Evolutionary conservation across 2,329 filamentous ascomycete species (phyloP).

Genomic region (Fusarium solani-melongenae): DNA sequence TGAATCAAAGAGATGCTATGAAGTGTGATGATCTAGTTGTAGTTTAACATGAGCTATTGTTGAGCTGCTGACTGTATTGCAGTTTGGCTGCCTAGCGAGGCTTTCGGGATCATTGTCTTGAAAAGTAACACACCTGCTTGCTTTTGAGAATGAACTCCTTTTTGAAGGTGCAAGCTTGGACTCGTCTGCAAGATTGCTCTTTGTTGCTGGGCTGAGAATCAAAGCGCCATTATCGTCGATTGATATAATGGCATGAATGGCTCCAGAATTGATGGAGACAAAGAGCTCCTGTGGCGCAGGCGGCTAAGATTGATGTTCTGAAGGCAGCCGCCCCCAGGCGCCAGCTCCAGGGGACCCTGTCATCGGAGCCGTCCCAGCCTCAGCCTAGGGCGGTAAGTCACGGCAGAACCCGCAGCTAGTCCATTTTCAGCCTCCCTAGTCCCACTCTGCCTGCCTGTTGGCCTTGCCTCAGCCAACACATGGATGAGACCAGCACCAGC

Average conservation of each 20-base stretch:
- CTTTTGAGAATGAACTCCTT: neutral
- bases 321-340: slow-evolving; percentile 2
- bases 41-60: neutral
- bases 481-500: slow-evolving; percentile 35
- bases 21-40: neutral
- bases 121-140: neutral
- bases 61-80: neutral
- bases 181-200: neutral
- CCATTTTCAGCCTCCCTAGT: slow-evolving; percentile 18
- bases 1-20: neutral
- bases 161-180: neutral
- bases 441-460: slow-evolving; percentile 30
- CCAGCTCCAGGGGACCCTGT: slow-evolving; percentile 8
- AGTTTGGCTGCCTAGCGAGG: neutral
- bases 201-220: neutral
- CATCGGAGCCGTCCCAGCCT: slow-evolving; percentile 18
- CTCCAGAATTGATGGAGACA: neutral
- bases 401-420: slow-evolving; percentile 39
- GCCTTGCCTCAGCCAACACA: slow-evolving; percentile 42
- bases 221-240: neutral
- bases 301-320: neutral
- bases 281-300: slow-evolving; percentile 5
- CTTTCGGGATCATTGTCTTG: neutral
- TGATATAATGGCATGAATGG: neutral
- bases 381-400: slow-evolving; percentile 36